phyloP scores from a whole-genome alignment of 2,329 filamentous ascomycete genomes.

The Pezicula radicicola region DNA sequence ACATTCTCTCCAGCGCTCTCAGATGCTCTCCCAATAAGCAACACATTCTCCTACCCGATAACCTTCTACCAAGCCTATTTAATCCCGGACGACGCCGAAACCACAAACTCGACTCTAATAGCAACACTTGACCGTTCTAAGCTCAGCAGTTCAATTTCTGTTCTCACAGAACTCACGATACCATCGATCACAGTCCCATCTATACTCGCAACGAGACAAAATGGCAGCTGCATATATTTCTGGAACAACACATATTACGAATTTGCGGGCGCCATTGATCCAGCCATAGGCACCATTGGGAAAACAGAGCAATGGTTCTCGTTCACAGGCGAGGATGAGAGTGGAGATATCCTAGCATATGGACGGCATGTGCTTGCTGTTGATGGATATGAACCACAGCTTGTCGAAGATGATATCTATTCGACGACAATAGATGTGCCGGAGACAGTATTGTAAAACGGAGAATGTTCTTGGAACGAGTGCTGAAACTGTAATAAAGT shows the following conservation, averaged over 20 bases:
- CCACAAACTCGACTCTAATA: conserved; percentile 10
- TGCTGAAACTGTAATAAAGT: too few species aligned
- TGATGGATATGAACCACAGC: conserved; percentile 19
- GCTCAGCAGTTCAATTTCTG: conserved; percentile 5
- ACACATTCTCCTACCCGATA: conserved; percentile 13
- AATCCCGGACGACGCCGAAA: conserved; percentile 7
- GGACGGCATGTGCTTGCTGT: conserved; percentile 19
- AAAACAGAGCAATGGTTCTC: conserved; percentile 19
- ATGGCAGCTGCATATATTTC: conserved; percentile 16
- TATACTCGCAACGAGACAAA: conserved; percentile 12
- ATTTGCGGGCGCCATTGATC: conserved; percentile 19
- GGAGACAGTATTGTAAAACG: conserved; percentile 4
- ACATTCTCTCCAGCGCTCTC: conserved; percentile 6
- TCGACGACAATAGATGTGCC: conserved; percentile 11
- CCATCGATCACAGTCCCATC: conserved; percentile 3
- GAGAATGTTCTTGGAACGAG: neutral
- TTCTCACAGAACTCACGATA: conserved; percentile 16
- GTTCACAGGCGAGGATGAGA: conserved; percentile 2
- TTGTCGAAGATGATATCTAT: conserved; percentile 15
- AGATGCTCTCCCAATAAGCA: conserved; percentile 3
- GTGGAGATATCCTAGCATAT: conserved; percentile 7
- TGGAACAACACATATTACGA: conserved; percentile 23
- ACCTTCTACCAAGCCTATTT: conserved; percentile 11
- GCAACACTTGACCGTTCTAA: conserved; percentile 13
- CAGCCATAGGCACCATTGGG: conserved; percentile 9